Conservation (phyloP, 2,329 filamentous ascomycete genomes). For the Venturia aucupariae region DNA sequence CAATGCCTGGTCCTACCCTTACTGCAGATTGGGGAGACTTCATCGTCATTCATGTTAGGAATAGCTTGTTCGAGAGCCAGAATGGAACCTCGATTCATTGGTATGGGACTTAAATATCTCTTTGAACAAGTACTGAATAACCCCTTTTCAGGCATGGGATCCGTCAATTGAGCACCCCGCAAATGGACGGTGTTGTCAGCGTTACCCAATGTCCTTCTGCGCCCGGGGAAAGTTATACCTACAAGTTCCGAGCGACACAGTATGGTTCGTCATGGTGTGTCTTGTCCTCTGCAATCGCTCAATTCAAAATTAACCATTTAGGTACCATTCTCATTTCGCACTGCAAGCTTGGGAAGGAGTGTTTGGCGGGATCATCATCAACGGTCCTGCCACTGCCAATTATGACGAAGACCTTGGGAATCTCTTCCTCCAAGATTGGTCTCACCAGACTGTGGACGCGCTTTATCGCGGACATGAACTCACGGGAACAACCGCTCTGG, state of each 20-base stretch:
- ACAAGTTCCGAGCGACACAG: constrained; percentile 29
- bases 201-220: constrained; percentile 16
- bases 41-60: constrained; percentile 14
- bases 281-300: not conserved
- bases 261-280: constrained; percentile 25
- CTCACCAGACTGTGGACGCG: constrained; percentile 14
- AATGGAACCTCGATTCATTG: constrained; percentile 16
- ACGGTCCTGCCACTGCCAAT: constrained; percentile 29
- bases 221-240: constrained; percentile 20
- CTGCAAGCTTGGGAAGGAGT: constrained; percentile 29
- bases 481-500: constrained; percentile 29
- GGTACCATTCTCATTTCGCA: constrained; percentile 25
- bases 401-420: constrained; percentile 33
- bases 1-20: constrained; percentile 14
- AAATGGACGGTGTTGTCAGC: constrained; percentile 12
- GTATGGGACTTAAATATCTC: constrained; percentile 4
- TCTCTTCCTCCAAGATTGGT: constrained; percentile 33
- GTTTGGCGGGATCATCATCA: constrained; percentile 30
- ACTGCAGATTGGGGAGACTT: constrained; percentile 16
- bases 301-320: not conserved
- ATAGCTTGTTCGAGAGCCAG: constrained; percentile 11
- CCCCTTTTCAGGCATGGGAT: constrained; percentile 25
- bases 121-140: constrained; percentile 21
- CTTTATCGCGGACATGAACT: constrained; percentile 24
- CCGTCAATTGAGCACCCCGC: constrained; percentile 9